phyloP scores from a whole-genome alignment of 1,139 yeast genomes.

The Saccharomycopsis phalli region DNA sequence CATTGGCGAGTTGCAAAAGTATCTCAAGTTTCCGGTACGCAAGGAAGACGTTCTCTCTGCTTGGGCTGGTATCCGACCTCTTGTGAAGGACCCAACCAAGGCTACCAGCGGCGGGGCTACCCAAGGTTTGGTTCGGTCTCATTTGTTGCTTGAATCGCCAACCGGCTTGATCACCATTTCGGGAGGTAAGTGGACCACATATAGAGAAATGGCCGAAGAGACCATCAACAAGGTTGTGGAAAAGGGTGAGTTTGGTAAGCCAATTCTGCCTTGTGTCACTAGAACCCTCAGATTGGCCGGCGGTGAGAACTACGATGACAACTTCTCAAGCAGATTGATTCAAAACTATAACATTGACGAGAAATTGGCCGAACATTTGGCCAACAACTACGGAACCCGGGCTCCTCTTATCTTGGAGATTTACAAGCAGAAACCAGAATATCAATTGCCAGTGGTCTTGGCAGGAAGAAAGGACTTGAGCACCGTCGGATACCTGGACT shows the following conservation, averaged over 20 bases:
- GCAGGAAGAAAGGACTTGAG: constrained; percentile 32
- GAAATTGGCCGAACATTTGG: constrained; percentile 71
- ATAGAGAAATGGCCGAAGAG: constrained; percentile 96
- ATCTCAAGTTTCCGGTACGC: constrained; percentile 79
- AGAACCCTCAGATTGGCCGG: constrained; percentile 62
- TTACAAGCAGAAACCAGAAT: constrained; percentile 40
- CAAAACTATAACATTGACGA: constrained; percentile 72
- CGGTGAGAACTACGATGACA: constrained; percentile 62
- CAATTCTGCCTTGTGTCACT: constrained; percentile 47
- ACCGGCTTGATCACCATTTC: constrained; percentile 80
- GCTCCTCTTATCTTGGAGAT: constrained; percentile 71
- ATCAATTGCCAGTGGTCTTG: constrained; percentile 54
- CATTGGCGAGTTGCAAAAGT: constrained; percentile 78
- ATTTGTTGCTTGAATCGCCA: constrained; percentile 63
- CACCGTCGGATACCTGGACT: constrained; percentile 30
- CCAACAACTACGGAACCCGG: constrained; percentile 84
- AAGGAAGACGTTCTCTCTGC: constrained; percentile 90
- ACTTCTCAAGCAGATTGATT: constrained; percentile 70
- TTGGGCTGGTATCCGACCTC: constrained; percentile 95
- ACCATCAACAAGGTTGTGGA: constrained; percentile 71
- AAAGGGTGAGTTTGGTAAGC: constrained; percentile 34
- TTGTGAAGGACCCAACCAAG: constrained; percentile 77
- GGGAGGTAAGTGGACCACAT: constrained; percentile 98
- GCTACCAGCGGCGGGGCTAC: constrained; percentile 44
- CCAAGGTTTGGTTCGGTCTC: constrained; percentile 86